Evolutionary conservation across 2,329 filamentous ascomycete genomes (phyloP).

Genomic region (Juglanconis juglandina): DNA sequence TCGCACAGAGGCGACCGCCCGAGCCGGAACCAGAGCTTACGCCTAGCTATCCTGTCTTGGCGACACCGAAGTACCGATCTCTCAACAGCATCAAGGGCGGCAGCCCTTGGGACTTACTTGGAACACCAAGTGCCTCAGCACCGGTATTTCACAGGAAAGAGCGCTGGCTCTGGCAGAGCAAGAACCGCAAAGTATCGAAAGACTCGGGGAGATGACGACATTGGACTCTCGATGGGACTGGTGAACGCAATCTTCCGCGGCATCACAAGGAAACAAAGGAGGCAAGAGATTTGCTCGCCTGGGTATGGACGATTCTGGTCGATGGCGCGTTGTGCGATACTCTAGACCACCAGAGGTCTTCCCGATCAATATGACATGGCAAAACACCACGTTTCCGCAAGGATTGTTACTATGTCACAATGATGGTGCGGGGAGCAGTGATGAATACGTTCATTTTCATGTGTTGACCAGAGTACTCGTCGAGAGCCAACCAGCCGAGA

Average conservation of each 20-base stretch:
- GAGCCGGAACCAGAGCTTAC: neutral
- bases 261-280: neutral
- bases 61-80: neutral
- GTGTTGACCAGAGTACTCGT: too few species aligned
- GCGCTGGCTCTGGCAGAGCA: neutral
- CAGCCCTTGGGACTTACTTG: neutral
- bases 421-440: too few species aligned
- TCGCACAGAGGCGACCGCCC: neutral
- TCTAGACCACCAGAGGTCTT: neutral
- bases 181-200: neutral
- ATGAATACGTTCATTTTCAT: too few species aligned
- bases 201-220: neutral
- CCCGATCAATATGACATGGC: neutral
- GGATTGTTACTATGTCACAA: too few species aligned
- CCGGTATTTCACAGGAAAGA: neutral
- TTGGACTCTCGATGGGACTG: conserved; percentile 1
- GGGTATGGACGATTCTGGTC: conserved; percentile 7
- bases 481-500: too few species aligned
- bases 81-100: neutral
- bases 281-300: conserved; percentile 3
- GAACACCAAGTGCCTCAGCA: neutral
- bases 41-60: neutral
- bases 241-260: conserved; percentile 1
- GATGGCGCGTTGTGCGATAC: conserved; percentile 9
- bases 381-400: too few species aligned